phyloP scores from a whole-genome alignment of 176 grass and related monocot species.

The Zea luxurians region DNA sequence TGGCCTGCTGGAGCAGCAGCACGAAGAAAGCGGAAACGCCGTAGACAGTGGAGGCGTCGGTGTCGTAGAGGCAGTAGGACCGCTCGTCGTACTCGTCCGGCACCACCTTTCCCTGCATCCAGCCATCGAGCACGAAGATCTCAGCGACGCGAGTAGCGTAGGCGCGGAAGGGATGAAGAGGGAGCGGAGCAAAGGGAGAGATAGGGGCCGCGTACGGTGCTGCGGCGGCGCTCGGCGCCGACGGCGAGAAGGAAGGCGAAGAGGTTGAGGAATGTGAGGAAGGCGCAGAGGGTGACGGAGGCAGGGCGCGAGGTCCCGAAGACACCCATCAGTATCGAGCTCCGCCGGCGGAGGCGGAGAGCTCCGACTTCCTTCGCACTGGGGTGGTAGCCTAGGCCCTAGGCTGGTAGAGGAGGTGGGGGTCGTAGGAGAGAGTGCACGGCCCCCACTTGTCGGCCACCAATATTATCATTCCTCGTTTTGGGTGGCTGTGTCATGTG shows the following conservation, averaged over 20 bases:
- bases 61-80: conserved; percentile 78
- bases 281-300: conserved; percentile 48
- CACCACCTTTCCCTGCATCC: conserved; percentile 79
- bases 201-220: conserved; percentile 47
- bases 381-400: not conserved
- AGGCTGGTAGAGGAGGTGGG: too few relatives aligned
- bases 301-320: conserved; percentile 47
- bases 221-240: conserved; percentile 87
- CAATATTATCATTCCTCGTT: not conserved
- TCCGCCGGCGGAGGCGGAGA: not conserved
- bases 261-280: conserved; percentile 56
- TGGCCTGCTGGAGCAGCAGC: conserved; percentile 59
- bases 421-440: not conserved
- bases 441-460: not conserved
- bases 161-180: not conserved
- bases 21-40: conserved; percentile 82
- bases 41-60: conserved; percentile 82
- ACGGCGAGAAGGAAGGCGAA: conserved; percentile 88
- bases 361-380: not conserved
- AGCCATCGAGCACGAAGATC: not conserved
- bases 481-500: too few relatives aligned
- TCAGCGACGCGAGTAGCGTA: not conserved
- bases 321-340: conserved; percentile 29
- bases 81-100: conserved; percentile 84
- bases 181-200: not conserved